Percentiles rank a stretch among this genome's conserved stretches.
Evolutionary conservation across 1,139 yeast genomes (phyloP).

Genomic region (Casaregolazyma suthepensis): DNA sequence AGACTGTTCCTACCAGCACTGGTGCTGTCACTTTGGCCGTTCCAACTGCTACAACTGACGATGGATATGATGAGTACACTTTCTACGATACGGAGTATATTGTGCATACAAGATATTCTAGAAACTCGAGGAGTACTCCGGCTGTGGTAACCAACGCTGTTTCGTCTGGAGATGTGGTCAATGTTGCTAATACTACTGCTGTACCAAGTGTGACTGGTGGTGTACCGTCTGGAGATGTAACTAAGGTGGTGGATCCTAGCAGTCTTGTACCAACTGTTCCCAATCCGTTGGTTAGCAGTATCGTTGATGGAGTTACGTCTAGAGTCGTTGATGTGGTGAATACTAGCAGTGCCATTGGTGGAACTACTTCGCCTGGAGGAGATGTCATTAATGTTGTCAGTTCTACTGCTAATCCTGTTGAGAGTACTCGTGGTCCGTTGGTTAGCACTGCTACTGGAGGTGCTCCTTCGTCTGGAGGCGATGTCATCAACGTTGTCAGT

Average conservation of each 20-base stretch:
- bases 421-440: too few relatives aligned
- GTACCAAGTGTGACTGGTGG: background rate
- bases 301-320: background rate
- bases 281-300: background rate
- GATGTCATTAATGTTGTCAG: too few relatives aligned
- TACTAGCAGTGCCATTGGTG: too few relatives aligned
- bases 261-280: background rate
- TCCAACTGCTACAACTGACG: background rate
- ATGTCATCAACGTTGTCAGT: background rate
- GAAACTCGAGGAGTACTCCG: background rate
- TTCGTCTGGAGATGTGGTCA: too few relatives aligned
- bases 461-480: background rate
- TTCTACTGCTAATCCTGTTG: too few relatives aligned
- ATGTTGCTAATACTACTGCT: too few relatives aligned
- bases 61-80: background rate
- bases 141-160: background rate
- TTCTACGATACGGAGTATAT: background rate
- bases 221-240: too few relatives aligned
- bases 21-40: too few relatives aligned
- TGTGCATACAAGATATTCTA: background rate
- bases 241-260: background rate
- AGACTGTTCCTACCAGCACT: background rate
- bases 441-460: background rate
- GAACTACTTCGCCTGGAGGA: too few relatives aligned
- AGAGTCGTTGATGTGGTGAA: too few relatives aligned